These are phyloP conservation scores for Aquanectria penicillioides DNA, from an alignment of 2,329 filamentous ascomycete genomes.

Conservation along the genomic window DNA sequence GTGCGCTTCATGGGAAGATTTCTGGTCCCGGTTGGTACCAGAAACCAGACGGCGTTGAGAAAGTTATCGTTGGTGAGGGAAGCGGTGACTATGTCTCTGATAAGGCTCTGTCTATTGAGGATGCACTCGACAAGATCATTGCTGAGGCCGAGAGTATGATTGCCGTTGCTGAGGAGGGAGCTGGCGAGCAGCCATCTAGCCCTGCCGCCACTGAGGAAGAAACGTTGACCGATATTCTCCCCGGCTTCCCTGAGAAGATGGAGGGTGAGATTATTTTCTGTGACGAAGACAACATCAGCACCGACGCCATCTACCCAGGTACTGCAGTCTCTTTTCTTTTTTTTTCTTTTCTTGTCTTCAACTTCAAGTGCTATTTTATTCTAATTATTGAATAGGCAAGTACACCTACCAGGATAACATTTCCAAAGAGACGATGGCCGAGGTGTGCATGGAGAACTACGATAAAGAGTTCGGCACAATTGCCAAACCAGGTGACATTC, in stretches of 20 bases:
- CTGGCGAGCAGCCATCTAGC: neutral
- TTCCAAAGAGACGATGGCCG: slow-evolving; percentile 80
- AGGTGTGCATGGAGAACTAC: slow-evolving; percentile 95
- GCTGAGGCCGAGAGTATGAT: slow-evolving; percentile 73
- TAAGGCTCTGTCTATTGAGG: slow-evolving; percentile 72
- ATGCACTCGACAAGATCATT: slow-evolving; percentile 78
- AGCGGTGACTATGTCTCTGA: slow-evolving; percentile 72
- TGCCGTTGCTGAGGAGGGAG: slow-evolving; percentile 60
- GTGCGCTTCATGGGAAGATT: slow-evolving; percentile 78
- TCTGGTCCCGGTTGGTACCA: slow-evolving; percentile 83
- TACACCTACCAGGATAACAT: slow-evolving; percentile 93
- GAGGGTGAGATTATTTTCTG: slow-evolving; percentile 85
- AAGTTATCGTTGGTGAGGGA: slow-evolving; percentile 77
- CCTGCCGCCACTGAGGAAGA: slow-evolving; percentile 45
- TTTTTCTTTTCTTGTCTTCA: no score
- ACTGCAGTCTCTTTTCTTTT: slow-evolving; percentile 58
- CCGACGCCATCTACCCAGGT: slow-evolving; percentile 90
- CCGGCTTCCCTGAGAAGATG: slow-evolving; percentile 87
- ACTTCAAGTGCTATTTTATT: no score
- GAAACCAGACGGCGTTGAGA: slow-evolving; percentile 72
- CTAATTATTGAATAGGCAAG: slow-evolving; percentile 59
- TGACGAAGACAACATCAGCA: slow-evolving; percentile 69
- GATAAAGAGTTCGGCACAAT: slow-evolving; percentile 74
- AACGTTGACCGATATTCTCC: slow-evolving; percentile 74
- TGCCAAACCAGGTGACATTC: slow-evolving; percentile 77